Percentiles rank a stretch among this genome's conserved stretches.
Evolutionary conservation across 1,284 basidiomycete species (phyloP).

Genomic region (Pholiota adiposa): DNA sequence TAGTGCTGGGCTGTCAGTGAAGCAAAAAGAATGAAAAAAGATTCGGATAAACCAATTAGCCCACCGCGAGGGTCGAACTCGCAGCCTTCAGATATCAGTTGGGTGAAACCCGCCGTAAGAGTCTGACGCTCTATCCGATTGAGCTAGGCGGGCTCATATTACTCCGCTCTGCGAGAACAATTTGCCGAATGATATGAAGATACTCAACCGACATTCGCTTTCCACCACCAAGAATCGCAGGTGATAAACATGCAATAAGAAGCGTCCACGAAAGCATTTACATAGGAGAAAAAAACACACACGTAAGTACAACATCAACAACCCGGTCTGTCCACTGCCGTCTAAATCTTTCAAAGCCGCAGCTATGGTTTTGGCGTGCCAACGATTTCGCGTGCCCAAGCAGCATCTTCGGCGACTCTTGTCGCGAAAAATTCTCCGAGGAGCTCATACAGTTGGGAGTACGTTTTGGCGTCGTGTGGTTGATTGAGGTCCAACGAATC

Average conservation of each 20-base stretch:
- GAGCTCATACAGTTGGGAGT: constrained; percentile 51
- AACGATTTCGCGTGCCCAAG: constrained; percentile 64
- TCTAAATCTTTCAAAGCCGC: too few relatives aligned
- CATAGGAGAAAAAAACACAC: not conserved
- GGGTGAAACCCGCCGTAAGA: constrained; percentile 29
- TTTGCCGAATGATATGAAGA: too few relatives aligned
- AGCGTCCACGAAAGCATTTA: not conserved
- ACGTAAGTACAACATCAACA: not conserved
- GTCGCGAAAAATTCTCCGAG: constrained; percentile 68
- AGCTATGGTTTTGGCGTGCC: constrained; percentile 30
- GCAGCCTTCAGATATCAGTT: constrained; percentile 78
- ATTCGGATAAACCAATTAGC: constrained; percentile 52
- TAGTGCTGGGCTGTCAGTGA: too few relatives aligned
- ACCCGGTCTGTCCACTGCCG: too few relatives aligned
- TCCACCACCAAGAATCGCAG: too few relatives aligned
- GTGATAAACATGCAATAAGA: too few relatives aligned
- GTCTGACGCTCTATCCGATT: constrained; percentile 88
- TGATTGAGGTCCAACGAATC: constrained; percentile 54
- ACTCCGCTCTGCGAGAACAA: too few relatives aligned
- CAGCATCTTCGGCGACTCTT: constrained; percentile 55
- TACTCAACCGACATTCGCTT: too few relatives aligned
- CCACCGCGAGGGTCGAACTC: constrained; percentile 92
- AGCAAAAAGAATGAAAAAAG: not conserved
- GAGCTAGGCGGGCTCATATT: constrained; percentile 72
- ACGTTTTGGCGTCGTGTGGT: constrained; percentile 50